Base-by-base conservation (phyloP, 345 rosid species). In the Euphorbia peplus region DNA sequence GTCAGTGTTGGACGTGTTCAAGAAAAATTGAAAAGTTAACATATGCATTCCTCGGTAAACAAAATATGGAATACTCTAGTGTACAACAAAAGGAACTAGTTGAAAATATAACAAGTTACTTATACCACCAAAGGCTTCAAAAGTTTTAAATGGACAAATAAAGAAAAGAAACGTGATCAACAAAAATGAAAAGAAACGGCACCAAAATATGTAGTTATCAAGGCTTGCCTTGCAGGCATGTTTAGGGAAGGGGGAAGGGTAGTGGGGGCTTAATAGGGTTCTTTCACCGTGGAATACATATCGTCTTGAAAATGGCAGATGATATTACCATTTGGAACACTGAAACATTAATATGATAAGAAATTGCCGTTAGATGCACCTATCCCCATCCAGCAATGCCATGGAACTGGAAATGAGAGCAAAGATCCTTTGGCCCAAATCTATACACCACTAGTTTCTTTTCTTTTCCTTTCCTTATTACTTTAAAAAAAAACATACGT, bases 311-410 rank as follows among this genome's bases (percentile, higher is more conserved):
- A 4, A 19, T 52, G 8, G 18, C 35, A 2, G 22, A 56, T 32
- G 60, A 56, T 56, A 29, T 13, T 25, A 26, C 14, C 3, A 56
- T 56, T 35, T 24, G 60, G 15, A 56, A 56, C 35, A 56, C 60
- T 24, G 60, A 28, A 56, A 56, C 35, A 56, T 56, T 56, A 56
- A 56, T 15, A 56, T 24, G 32, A 24, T 10, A 14, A 1, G n/a
- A 13, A 11, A 8, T 4, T 22, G 28, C 58, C 24, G 4, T 15
- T 15, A 24, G 29, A 54, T 22, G 29, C 29, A 7, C 24, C 53
- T 2, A 48, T 2, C 5, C 53, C n/a, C 53, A 48, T 56, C 60
- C 60, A 56, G 60, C 60, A 56, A 56, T 56, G 35, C 60, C 53
- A 48, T 2, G 21, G 53, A 26, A 26, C 35, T 26, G 18, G 60